Conservation (phyloP, 345 rosid species). For the Citrus sinensis region DVS_A1.0 CM039166.1:18132501-18133000, state of each 20-base stretch:
- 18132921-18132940: background rate
- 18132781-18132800: background rate
- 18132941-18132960: background rate
- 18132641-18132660: background rate
- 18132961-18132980: too few species aligned
- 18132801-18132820: background rate
- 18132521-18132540: conserved; percentile 2
- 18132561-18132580: background rate
- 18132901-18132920: background rate
- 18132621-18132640: background rate
- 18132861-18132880: background rate
- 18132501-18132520: background rate
- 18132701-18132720: background rate
- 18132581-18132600: conserved; percentile 3
- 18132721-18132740: background rate
- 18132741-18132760: background rate
- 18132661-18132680: background rate
- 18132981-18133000: background rate
- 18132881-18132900: conserved; percentile 6
- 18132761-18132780: background rate
- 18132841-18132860: background rate
- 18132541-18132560: background rate
- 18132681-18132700: background rate
- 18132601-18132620: background rate
- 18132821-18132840: background rate